A percentile compares a stretch with the other conserved stretches of the same genome.
These are phyloP conservation scores for Dichotomocladium elegans DNA, from an alignment of 371 early-diverging fungal genomes.

Conservation along the genomic window DNA sequence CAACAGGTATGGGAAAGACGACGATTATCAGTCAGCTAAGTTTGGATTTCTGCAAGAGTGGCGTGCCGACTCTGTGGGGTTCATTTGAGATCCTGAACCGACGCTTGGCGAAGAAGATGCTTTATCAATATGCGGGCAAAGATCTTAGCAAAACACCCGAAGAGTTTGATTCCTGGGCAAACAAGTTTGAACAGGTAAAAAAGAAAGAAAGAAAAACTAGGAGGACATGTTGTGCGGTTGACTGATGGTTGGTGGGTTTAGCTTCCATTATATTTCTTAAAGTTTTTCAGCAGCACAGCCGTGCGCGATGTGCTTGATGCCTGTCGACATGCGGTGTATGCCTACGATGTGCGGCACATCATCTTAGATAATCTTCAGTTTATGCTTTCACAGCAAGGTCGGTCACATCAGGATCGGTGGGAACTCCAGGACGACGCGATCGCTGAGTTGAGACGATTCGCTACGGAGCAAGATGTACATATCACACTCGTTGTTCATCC, in stretches of 20 bases:
- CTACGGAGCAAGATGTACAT: conserved; percentile 72
- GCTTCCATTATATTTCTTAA: conserved; percentile 75
- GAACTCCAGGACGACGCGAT: conserved; percentile 73
- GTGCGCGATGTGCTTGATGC: conserved; percentile 63
- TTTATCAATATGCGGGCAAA: conserved; percentile 64
- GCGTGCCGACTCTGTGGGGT: conserved; percentile 78
- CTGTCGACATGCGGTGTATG: conserved; percentile 70
- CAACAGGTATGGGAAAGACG: conserved; percentile 77
- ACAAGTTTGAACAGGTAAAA: conserved; percentile 60
- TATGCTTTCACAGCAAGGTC: conserved; percentile 71
- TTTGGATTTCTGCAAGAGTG: conserved; percentile 69
- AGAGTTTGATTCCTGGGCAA: conserved; percentile 54
- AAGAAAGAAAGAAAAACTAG: not conserved
- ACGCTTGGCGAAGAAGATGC: conserved; percentile 69
- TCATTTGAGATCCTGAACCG: conserved; percentile 77
- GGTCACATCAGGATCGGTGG: conserved; percentile 59
- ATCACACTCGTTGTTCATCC: conserved; percentile 78
- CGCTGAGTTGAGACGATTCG: conserved; percentile 63
- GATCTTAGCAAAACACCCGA: conserved; percentile 45
- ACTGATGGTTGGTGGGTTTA: conserved; percentile 9
- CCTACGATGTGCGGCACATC: conserved; percentile 71
- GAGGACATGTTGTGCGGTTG: not conserved
- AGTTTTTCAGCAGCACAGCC: conserved; percentile 73
- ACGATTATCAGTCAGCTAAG: conserved; percentile 74
- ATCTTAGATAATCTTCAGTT: conserved; percentile 80